Base-by-base conservation (phyloP, 2,329 filamentous ascomycete species). In the Trichophyton rubrum region DNA sequence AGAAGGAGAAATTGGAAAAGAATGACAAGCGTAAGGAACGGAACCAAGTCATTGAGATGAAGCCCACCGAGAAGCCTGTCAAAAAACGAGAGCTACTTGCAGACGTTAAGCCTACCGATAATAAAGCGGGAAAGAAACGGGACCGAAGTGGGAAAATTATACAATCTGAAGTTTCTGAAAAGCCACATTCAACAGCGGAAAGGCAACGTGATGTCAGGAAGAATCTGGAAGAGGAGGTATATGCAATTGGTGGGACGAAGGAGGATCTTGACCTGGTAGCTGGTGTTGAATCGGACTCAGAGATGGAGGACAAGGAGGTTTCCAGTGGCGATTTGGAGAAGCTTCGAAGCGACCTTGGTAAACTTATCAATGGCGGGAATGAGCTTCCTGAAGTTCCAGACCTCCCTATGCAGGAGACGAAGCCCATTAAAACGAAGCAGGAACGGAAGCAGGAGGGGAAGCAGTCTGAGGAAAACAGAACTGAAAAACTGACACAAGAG, bases 261-360 rank as follows among this genome's bases (percentile, higher is more conserved):
- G 78, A 79, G 58, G 77, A 80, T 64, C 68, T 78, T 60, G 73
- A 78, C 55, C 66, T 80, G 24, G 66, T 80, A 61, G 75, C 72
- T 22, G 74, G 69, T 59, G 68, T 74, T 20, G 71, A 74, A 51
- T 79, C 77, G 0, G 77, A 76, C 51, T 77, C 75, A 13, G 77
- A 79, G 64, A 67, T 77, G 13, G 77, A 79, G 66, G 73, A 67
- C 53, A 63, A 59, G 30, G 61, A 58, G n/a, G 62, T 66, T 53
- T 64, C 67, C 1, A 70, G 67, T 58, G 62, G 62, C 53, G 66
- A 69, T 17, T 70, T 75, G 2, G 71, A 73, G 59, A 68, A 68
- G 17, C 66, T 78, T n/a, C 70, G 75, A 30, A 76, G 75, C 51
- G 74, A 69, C 60, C 66, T 71, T 59, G 65, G 64, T 51, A 69